Evolutionary conservation across 768 basidiomycete genomes (phyloP).

Genomic region (Multifurca ochricompacta): DNA sequence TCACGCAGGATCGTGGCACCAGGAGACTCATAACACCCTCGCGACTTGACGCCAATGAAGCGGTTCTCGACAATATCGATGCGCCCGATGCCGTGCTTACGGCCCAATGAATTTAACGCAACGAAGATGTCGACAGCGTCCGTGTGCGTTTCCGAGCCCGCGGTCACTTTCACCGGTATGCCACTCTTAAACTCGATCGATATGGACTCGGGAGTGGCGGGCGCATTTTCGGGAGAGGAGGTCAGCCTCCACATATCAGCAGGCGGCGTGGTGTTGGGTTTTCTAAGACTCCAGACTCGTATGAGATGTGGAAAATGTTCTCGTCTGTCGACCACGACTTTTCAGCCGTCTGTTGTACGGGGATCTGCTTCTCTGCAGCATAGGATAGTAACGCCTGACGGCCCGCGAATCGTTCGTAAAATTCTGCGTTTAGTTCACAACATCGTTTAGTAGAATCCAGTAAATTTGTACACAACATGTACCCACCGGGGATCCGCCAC

Average conservation of each 20-base stretch:
- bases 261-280: slow-evolving; percentile 94
- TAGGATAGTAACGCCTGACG: slow-evolving; percentile 88
- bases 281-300: slow-evolving; percentile 98
- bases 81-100: slow-evolving; percentile 93
- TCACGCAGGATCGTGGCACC: slow-evolving; percentile 92
- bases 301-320: slow-evolving; percentile 99
- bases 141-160: slow-evolving; percentile 56
- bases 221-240: slow-evolving; percentile 72
- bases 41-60: slow-evolving; percentile 98
- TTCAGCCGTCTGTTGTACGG: slow-evolving; percentile 88
- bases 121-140: slow-evolving; percentile 93
- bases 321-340: slow-evolving; percentile 99
- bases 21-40: slow-evolving; percentile 99
- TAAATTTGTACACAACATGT: neutral
- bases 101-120: slow-evolving; percentile 80
- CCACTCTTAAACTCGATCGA: slow-evolving; percentile 81
- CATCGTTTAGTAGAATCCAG: neutral
- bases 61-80: slow-evolving; percentile 99
- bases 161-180: slow-evolving; percentile 75
- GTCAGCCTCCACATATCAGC: slow-evolving; percentile 99
- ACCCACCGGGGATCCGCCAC: slow-evolving; percentile 87
- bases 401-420: slow-evolving; percentile 96
- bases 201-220: slow-evolving; percentile 69
- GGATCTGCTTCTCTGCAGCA: slow-evolving; percentile 81
- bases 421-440: slow-evolving; percentile 42